These are phyloP conservation scores for Ganoderma boninense DNA, from an alignment of 1,284 basidiomycete genomes.

Conservation along the genomic window DNA sequence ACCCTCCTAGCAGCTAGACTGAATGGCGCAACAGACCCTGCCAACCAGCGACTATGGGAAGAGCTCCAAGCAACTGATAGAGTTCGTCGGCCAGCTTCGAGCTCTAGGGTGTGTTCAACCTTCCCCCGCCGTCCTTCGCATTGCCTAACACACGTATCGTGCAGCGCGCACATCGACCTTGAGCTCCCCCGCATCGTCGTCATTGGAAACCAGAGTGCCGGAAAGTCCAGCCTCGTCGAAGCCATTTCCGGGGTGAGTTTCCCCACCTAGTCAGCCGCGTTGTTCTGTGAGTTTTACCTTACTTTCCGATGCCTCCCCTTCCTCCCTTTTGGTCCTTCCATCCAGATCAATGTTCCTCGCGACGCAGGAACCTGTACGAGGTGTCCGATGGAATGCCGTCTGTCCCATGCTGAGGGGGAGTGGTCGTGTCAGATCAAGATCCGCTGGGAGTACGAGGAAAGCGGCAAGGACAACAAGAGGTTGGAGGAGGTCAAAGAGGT, in stretches of 20 bases:
- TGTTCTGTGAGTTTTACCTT: neutral
- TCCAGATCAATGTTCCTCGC: constrained; percentile 35
- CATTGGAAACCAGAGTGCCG: constrained; percentile 47
- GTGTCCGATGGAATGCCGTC: constrained; percentile 41
- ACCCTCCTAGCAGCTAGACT: neutral
- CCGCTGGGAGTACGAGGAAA: constrained; percentile 38
- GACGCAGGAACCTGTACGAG: constrained; percentile 38
- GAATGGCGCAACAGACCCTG: constrained; percentile 3
- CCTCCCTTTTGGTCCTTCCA: no score
- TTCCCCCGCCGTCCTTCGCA: neutral
- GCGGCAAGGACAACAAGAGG: constrained; percentile 25
- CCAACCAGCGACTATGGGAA: constrained; percentile 50
- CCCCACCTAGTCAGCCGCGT: neutral
- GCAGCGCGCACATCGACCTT: constrained; percentile 39
- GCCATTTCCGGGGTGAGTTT: constrained; percentile 62
- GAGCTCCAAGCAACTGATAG: constrained; percentile 54
- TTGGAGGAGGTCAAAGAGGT: constrained; percentile 43
- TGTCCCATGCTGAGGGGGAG: constrained; percentile 23
- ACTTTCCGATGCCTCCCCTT: no score
- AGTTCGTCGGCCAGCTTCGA: constrained; percentile 53
- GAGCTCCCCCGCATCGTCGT: constrained; percentile 41
- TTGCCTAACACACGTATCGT: neutral
- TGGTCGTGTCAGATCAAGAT: constrained; percentile 48
- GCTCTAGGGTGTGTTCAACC: constrained; percentile 50
- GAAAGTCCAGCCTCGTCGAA: constrained; percentile 54